phyloP scores from a whole-genome alignment of 441 rosid species.

The Bocquillonia castaneifolia region DNA sequence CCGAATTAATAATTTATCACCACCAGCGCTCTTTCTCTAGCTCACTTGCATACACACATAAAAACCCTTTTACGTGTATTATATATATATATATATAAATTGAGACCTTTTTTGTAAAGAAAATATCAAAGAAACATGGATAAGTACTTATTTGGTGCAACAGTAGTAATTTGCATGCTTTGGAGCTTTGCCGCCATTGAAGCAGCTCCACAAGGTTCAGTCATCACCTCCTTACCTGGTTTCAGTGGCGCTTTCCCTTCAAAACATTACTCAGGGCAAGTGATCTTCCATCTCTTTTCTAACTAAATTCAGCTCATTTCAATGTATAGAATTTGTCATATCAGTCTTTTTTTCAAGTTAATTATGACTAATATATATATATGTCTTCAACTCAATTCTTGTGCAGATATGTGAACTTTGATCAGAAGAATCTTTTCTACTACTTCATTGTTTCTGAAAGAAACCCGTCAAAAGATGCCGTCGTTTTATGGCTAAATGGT shows the following conservation, averaged over 20 bases:
- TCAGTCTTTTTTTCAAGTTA: too few species aligned
- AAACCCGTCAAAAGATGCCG: slow-evolving; percentile 44
- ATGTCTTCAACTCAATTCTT: neutral
- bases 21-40: too few species aligned
- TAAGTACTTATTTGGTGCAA: too few species aligned
- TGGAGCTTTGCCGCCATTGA: slow-evolving; percentile 14
- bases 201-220: slow-evolving; percentile 33
- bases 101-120: too few species aligned
- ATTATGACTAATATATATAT: neutral
- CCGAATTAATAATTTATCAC: too few species aligned
- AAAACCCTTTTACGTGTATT: too few species aligned
- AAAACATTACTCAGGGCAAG: slow-evolving; percentile 51
- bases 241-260: slow-evolving; percentile 49
- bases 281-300: neutral
- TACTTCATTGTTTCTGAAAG: slow-evolving; percentile 54
- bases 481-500: slow-evolving; percentile 71
- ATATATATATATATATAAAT: too few species aligned
- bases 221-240: slow-evolving; percentile 49
- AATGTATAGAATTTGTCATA: too few species aligned
- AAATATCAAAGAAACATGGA: too few species aligned
- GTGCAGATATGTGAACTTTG: slow-evolving; percentile 42
- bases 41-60: too few species aligned
- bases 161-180: slow-evolving; percentile 24
- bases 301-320: neutral
- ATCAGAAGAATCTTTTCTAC: slow-evolving; percentile 47